phyloP scores from a whole-genome alignment of 164 flowering plant genomes.

The Euptelea pleiosperma region DNA sequence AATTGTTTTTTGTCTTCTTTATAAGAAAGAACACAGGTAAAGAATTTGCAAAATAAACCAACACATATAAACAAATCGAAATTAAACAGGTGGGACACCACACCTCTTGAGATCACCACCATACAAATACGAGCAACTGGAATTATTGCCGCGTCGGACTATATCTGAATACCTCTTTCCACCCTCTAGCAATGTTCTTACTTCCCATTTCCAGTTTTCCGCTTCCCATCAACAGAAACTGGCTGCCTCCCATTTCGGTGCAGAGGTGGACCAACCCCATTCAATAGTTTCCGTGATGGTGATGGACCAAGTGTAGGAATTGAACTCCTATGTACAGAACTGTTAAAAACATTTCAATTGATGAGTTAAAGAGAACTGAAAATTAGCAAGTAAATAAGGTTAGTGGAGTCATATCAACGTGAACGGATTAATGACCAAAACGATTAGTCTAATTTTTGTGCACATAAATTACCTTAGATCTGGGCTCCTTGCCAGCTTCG shows the following conservation, averaged over 20 bases:
- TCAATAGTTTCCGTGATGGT: conserved; percentile 51
- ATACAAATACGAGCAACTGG: conserved; percentile 45
- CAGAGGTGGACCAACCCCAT: conserved; percentile 31
- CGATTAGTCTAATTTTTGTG: background rate
- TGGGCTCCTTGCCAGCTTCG: conserved; percentile 49
- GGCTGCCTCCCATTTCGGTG: conserved; percentile 45
- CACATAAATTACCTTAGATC: conserved; percentile 51
- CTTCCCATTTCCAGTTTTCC: conserved; percentile 55
- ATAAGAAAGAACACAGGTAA: background rate
- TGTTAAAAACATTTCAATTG: background rate
- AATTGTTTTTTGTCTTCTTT: background rate
- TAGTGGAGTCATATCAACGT: too few species aligned
- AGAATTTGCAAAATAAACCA: background rate
- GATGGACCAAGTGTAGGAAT: conserved; percentile 49
- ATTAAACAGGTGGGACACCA: conserved; percentile 8
- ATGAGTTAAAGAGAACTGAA: too few species aligned
- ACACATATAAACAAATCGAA: conserved; percentile 9
- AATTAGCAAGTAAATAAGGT: too few species aligned
- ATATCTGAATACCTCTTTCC: conserved; percentile 17
- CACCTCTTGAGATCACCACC: conserved; percentile 19
- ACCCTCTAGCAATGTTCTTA: conserved; percentile 19
- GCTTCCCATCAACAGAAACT: conserved; percentile 48
- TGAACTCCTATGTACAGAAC: conserved; percentile 37
- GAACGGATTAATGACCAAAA: background rate
- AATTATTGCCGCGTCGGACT: conserved; percentile 37